phyloP scores from a whole-genome alignment of 1,284 basidiomycete genomes.

The Erythrobasidium hasegawianum region DNA sequence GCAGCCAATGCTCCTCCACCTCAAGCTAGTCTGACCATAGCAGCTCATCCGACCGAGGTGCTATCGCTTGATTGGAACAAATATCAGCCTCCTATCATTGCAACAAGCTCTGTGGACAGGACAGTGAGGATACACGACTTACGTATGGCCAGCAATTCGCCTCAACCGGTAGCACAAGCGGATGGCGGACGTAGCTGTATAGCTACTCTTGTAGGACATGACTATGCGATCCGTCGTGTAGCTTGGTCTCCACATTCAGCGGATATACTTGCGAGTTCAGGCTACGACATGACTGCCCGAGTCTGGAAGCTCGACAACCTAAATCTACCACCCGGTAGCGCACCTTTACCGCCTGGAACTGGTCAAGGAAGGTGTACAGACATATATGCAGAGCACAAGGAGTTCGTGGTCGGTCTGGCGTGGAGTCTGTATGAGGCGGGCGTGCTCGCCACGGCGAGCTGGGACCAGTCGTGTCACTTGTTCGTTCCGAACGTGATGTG shows the following conservation, averaged over 20 bases:
- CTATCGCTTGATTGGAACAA: slow-evolving; percentile 90
- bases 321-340: slow-evolving; percentile 56
- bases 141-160: slow-evolving; percentile 57
- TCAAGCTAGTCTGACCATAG: slow-evolving; percentile 37
- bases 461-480: slow-evolving; percentile 80
- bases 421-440: slow-evolving; percentile 82
- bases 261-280: slow-evolving; percentile 73
- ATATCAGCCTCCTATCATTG: slow-evolving; percentile 72
- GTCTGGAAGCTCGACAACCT: slow-evolving; percentile 58
- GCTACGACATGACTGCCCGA: slow-evolving; percentile 95
- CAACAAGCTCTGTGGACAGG: slow-evolving; percentile 77
- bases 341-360: slow-evolving; percentile 53
- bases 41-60: slow-evolving; percentile 46
- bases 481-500: slow-evolving; percentile 46
- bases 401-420: slow-evolving; percentile 85
- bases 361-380: slow-evolving; percentile 50
- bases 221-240: slow-evolving; percentile 54
- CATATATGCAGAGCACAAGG: slow-evolving; percentile 81
- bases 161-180: slow-evolving; percentile 24
- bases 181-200: slow-evolving; percentile 38
- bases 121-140: slow-evolving; percentile 77
- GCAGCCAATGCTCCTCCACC: slow-evolving; percentile 22
- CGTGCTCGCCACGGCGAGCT: slow-evolving; percentile 77
- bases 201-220: slow-evolving; percentile 51
- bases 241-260: slow-evolving; percentile 54